Percentiles rank a stretch among this genome's conserved stretches.
These are phyloP conservation scores for Friedmanniomyces endolithicus DNA, from an alignment of 495 filamentous ascomycete species.

Conservation along the genomic window DNA sequence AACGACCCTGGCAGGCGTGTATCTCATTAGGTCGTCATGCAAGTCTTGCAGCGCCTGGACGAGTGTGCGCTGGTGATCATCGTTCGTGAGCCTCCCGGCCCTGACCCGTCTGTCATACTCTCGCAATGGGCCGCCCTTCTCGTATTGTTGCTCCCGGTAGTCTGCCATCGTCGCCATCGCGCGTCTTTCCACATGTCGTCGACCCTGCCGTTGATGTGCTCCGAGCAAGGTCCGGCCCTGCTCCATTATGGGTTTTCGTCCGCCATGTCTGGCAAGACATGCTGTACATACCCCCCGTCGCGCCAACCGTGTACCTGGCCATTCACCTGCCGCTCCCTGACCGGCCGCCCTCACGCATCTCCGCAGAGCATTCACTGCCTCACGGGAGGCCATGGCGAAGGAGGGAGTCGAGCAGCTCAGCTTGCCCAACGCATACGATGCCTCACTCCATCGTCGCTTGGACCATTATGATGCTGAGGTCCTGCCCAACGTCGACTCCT, in stretches of 20 bases:
- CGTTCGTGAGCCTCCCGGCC: conserved; percentile 60
- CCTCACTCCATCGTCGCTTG: too few relatives aligned
- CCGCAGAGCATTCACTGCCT: not conserved
- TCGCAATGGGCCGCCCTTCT: conserved; percentile 51
- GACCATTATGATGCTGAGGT: too few relatives aligned
- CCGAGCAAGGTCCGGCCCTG: not conserved
- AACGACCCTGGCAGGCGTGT: conserved; percentile 57
- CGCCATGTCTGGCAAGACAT: not conserved
- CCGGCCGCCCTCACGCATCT: not conserved
- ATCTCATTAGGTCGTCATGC: conserved; percentile 66
- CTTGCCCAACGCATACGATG: too few relatives aligned
- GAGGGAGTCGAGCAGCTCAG: not conserved
- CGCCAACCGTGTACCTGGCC: not conserved
- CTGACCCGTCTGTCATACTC: conserved; percentile 78
- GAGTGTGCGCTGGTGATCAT: conserved; percentile 83
- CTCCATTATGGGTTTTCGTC: not conserved
- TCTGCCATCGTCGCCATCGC: conserved; percentile 15
- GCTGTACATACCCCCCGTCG: not conserved
- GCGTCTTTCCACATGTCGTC: not conserved
- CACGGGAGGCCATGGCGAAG: not conserved
- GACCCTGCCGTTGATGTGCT: not conserved
- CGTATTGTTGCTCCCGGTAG: conserved; percentile 1
- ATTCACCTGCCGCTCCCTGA: not conserved
- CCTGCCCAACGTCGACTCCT: too few relatives aligned
- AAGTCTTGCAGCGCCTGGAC: conserved; percentile 80